phyloP scores from a whole-genome alignment of 306 rosid species.

The Benincasa hispida region DNA sequence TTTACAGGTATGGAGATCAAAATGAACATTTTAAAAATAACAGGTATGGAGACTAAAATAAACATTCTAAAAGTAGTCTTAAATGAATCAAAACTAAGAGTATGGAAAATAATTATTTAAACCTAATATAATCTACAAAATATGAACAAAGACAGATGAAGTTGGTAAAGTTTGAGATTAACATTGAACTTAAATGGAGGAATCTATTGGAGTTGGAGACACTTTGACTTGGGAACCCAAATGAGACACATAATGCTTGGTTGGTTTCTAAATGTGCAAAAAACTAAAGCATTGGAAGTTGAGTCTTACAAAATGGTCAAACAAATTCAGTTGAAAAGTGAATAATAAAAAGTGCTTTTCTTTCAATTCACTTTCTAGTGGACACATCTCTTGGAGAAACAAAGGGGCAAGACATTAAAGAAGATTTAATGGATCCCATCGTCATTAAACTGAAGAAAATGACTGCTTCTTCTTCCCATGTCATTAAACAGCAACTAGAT shows the following conservation, averaged over 20 bases:
- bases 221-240: constrained; percentile 1
- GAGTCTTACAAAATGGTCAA: not conserved
- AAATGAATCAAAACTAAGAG: too few relatives aligned
- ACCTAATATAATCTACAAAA: too few relatives aligned
- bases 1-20: too few relatives aligned
- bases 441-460: not conserved
- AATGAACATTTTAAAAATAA: too few relatives aligned
- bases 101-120: too few relatives aligned
- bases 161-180: not conserved
- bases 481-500: not conserved
- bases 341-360: not conserved
- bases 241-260: not conserved
- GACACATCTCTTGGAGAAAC: not conserved
- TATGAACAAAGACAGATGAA: not conserved
- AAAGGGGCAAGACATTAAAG: not conserved
- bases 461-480: not conserved
- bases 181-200: not conserved
- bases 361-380: not conserved
- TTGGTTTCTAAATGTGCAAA: not conserved
- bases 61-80: too few relatives aligned
- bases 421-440: not conserved
- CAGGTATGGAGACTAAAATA: too few relatives aligned
- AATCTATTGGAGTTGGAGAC: constrained; percentile 2
- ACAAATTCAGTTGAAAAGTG: not conserved
- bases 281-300: not conserved